Evolutionary conservation across 139 green algal species (phyloP).

Genomic region (Chlorella vulgaris): DNA sequence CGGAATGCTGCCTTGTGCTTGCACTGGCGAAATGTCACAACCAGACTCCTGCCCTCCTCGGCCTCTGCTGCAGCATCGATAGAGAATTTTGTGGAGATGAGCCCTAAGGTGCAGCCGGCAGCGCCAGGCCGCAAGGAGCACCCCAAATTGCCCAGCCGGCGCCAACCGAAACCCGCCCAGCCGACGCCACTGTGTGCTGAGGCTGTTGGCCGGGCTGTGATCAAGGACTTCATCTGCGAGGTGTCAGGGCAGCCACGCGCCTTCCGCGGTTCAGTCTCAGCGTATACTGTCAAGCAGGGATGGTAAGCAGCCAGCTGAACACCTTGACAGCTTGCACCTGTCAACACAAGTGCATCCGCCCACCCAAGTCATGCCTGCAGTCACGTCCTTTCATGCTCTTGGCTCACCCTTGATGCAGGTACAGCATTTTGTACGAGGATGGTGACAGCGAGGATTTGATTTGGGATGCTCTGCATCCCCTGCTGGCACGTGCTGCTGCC

Average conservation of each 20-base stretch:
- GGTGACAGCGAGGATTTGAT: conserved; percentile 38
- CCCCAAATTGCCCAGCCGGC: too few species aligned
- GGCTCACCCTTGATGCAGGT: not conserved
- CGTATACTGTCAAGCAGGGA: not conserved
- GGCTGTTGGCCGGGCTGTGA: not conserved
- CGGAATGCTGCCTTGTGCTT: too few species aligned
- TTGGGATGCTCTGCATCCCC: not conserved
- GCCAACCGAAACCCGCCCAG: not conserved
- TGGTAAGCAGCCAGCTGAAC: not conserved
- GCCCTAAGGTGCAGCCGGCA: too few species aligned
- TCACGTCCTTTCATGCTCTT: not conserved
- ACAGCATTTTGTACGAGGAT: conserved; percentile 25
- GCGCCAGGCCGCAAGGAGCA: too few species aligned
- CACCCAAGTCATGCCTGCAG: not conserved
- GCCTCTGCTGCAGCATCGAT: too few species aligned
- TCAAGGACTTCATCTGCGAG: conserved; percentile 7
- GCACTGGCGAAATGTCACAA: too few species aligned
- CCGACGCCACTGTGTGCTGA: not conserved
- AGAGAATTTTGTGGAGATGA: too few species aligned
- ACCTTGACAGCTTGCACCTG: too few species aligned
- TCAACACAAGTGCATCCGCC: too few species aligned
- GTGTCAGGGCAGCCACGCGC: not conserved
- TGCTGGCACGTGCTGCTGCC: conserved; percentile 14
- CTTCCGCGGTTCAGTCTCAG: not conserved
- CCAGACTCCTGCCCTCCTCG: too few species aligned